Evolutionary conservation across 768 basidiomycete species (phyloP).

Genomic region (Psilocybe subaeruginosa): DNA sequence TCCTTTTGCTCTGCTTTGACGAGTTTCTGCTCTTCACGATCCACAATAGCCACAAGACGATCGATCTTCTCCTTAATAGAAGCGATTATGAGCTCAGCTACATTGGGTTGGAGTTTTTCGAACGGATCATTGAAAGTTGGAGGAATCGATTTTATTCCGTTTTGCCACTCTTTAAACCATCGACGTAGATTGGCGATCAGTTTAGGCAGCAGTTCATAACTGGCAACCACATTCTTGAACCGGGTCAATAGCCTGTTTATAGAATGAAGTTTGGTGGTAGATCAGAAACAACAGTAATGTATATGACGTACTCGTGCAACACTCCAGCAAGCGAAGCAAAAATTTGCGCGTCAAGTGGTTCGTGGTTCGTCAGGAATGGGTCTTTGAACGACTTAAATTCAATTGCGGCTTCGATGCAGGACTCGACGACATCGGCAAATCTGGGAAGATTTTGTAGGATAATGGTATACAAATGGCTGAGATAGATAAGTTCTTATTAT

Average conservation of each 20-base stretch:
- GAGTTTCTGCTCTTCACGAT: constrained; percentile 48
- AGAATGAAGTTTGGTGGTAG: constrained; percentile 15
- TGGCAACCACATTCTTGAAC: constrained; percentile 57
- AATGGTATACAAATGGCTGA: constrained; percentile 47
- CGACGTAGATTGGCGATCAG: constrained; percentile 43
- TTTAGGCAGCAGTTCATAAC: constrained; percentile 43
- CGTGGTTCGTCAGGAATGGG: constrained; percentile 6
- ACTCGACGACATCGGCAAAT: constrained; percentile 42
- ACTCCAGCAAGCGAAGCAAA: constrained; percentile 49
- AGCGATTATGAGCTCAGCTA: constrained; percentile 39
- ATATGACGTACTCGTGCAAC: constrained; percentile 50
- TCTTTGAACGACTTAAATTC: constrained; percentile 39
- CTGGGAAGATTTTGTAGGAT: constrained; percentile 48
- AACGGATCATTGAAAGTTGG: constrained; percentile 52
- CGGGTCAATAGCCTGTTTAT: constrained; percentile 51
- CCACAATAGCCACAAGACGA: constrained; percentile 46
- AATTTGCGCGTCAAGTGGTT: constrained; percentile 41
- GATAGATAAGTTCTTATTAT: constrained; percentile 1
- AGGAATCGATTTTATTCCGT: constrained; percentile 36
- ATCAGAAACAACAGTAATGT: background rate
- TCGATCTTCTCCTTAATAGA: constrained; percentile 37
- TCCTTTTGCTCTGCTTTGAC: constrained; percentile 23
- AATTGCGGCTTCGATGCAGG: constrained; percentile 40
- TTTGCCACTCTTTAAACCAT: constrained; percentile 54
- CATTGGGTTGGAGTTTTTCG: constrained; percentile 18